A percentile compares a stretch with the other conserved stretches of the same genome.
These are phyloP conservation scores for Pleurotus tuber-regium DNA, from an alignment of 768 basidiomycete genomes.

Conservation along the genomic window DNA sequence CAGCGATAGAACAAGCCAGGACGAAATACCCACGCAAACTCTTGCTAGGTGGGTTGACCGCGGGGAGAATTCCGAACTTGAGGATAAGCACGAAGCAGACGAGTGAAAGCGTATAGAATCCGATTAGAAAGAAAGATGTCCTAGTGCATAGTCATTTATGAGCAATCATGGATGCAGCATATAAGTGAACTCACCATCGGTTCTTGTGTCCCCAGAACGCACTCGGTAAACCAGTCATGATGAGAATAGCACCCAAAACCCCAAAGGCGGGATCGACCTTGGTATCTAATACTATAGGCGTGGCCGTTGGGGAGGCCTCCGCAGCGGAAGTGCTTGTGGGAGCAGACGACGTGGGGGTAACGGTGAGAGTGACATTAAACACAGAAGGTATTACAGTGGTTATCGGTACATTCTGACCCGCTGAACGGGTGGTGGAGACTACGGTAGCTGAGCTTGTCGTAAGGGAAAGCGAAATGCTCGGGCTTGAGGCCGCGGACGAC, in stretches of 20 bases:
- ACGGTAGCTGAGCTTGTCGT: slow-evolving; percentile 52
- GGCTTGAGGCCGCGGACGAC: slow-evolving; percentile 22
- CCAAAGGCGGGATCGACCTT: slow-evolving; percentile 85
- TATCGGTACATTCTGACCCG: slow-evolving; percentile 45
- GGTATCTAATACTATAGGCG: slow-evolving; percentile 53
- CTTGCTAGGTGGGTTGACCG: slow-evolving; percentile 74
- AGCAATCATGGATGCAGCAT: background rate
- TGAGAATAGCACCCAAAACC: slow-evolving; percentile 83
- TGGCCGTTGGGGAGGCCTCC: slow-evolving; percentile 43
- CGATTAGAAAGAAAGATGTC: slow-evolving; percentile 92
- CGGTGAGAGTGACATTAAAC: slow-evolving; percentile 59
- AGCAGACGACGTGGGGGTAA: slow-evolving; percentile 36
- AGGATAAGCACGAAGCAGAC: slow-evolving; percentile 86
- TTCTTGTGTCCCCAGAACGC: slow-evolving; percentile 96
- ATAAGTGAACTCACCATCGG: slow-evolving; percentile 63
- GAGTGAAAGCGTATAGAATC: slow-evolving; percentile 86
- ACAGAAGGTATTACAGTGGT: slow-evolving; percentile 57
- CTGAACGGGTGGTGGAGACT: slow-evolving; percentile 45
- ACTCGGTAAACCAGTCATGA: slow-evolving; percentile 85
- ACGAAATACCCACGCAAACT: slow-evolving; percentile 90
- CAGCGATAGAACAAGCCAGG: slow-evolving; percentile 75
- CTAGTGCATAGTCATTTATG: slow-evolving; percentile 32
- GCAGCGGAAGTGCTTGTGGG: slow-evolving; percentile 39
- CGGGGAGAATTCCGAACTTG: slow-evolving; percentile 83
- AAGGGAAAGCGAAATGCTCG: slow-evolving; percentile 50